Evolutionary conservation across 148 eudicot genomes (phyloP).

Genomic region (Silene latifolia): DNA sequence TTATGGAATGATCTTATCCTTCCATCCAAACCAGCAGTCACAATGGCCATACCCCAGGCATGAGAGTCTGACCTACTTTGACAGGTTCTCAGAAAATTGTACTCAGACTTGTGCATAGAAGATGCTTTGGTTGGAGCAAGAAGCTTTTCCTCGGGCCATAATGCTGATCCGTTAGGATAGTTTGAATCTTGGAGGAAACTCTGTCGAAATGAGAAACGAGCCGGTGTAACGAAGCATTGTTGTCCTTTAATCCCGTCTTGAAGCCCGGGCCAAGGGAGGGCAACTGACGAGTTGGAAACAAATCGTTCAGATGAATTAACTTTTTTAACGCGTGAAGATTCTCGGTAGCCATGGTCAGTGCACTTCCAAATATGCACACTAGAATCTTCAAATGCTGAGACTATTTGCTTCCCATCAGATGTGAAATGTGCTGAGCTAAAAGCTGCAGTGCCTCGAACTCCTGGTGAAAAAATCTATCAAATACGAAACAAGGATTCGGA

Average conservation of each 20-base stretch:
- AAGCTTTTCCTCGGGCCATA: slow-evolving; percentile 96
- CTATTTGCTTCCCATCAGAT: slow-evolving; percentile 75
- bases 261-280: slow-evolving; percentile 77
- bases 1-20: slow-evolving; percentile 81
- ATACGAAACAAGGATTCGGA: not conserved
- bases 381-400: slow-evolving; percentile 76
- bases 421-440: slow-evolving; percentile 64
- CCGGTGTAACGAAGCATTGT: slow-evolving; percentile 17
- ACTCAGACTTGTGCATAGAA: slow-evolving; percentile 52
- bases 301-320: slow-evolving; percentile 67
- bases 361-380: slow-evolving; percentile 77
- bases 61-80: slow-evolving; percentile 58
- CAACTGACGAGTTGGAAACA: slow-evolving; percentile 57
- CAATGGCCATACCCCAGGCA: slow-evolving; percentile 90
- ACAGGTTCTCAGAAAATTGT: slow-evolving; percentile 61
- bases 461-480: slow-evolving; percentile 27
- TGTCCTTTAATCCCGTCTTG: slow-evolving; percentile 27
- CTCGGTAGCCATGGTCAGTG: slow-evolving; percentile 21
- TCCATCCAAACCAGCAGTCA: slow-evolving; percentile 94
- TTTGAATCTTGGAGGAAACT: slow-evolving; percentile 49
- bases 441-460: slow-evolving; percentile 48
- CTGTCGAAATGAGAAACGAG: slow-evolving; percentile 45
- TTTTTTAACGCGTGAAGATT: slow-evolving; percentile 35
- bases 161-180: slow-evolving; percentile 65
- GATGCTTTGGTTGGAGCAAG: slow-evolving; percentile 30